phyloP scores from a whole-genome alignment of 139 green algal genomes.

The Micromonas commoda region DNA sequence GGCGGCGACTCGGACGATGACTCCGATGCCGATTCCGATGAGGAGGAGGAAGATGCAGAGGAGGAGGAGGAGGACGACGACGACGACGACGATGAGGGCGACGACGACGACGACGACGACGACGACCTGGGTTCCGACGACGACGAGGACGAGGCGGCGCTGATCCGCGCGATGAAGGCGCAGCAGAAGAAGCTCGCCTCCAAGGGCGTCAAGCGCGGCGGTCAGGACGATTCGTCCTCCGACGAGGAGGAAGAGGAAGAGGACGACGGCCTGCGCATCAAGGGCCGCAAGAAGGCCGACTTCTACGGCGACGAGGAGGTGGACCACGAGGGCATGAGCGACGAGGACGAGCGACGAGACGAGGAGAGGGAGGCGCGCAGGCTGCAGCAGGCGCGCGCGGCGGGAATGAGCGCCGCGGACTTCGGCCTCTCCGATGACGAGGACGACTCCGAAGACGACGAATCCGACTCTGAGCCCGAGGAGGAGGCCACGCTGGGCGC shows the following conservation, averaged over 20 bases:
- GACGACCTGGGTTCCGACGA: background rate
- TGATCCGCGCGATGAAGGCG: slow-evolving; percentile 14
- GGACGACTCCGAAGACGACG: slow-evolving; percentile 27
- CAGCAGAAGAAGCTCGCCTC: slow-evolving; percentile 15
- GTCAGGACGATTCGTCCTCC: background rate
- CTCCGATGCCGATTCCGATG: slow-evolving; percentile 16
- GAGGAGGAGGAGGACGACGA: slow-evolving; percentile 8
- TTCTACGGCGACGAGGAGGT: slow-evolving; percentile 67
- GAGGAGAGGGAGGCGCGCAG: slow-evolving; percentile 29
- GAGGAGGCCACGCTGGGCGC: slow-evolving; percentile 14
- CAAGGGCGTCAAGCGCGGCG: background rate
- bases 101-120: background rate
- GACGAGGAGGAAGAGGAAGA: slow-evolving; percentile 39
- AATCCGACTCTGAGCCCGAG: slow-evolving; percentile 15
- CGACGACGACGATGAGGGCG: background rate
- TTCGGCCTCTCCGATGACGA: slow-evolving; percentile 18
- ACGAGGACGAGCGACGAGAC: slow-evolving; percentile 27
- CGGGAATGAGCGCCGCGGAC: slow-evolving; percentile 12
- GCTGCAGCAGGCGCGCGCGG: slow-evolving; percentile 9
- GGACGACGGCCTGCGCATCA: slow-evolving; percentile 49
- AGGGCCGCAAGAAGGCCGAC: slow-evolving; percentile 48
- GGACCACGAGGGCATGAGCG: slow-evolving; percentile 37
- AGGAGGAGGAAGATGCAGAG: slow-evolving; percentile 3
- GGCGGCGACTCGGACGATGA: background rate
- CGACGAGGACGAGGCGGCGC: slow-evolving; percentile 3